Conservation (phyloP, 768 basidiomycete species). For the Flagelloscypha sp. region DNA sequence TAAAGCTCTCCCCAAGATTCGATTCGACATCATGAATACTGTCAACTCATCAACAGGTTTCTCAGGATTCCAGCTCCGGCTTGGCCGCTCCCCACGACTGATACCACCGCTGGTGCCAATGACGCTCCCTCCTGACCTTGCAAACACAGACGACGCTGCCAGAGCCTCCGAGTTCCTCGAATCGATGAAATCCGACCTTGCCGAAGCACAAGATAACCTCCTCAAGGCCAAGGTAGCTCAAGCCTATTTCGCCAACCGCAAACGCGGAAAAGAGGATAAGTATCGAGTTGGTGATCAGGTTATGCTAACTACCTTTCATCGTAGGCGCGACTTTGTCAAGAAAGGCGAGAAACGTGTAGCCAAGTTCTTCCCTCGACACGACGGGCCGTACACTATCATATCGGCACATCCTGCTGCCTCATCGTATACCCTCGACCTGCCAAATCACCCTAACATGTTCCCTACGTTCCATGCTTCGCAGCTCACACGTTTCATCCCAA, state of each 20-base stretch:
- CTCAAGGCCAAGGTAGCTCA: slow-evolving; percentile 20
- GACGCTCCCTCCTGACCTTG: not conserved
- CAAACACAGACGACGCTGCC: slow-evolving; percentile 6
- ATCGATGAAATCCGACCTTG: slow-evolving; percentile 11
- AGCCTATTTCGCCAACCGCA: slow-evolving; percentile 18
- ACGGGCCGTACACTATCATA: slow-evolving; percentile 21
- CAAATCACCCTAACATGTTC: slow-evolving; percentile 18
- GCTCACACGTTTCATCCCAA: slow-evolving; percentile 20
- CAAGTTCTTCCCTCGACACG: slow-evolving; percentile 32
- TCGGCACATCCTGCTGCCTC: slow-evolving; percentile 11
- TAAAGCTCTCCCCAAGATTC: slow-evolving; percentile 13
- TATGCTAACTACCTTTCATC: slow-evolving; percentile 25
- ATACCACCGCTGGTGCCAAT: slow-evolving; percentile 16
- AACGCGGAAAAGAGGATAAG: slow-evolving; percentile 11
- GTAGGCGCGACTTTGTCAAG: slow-evolving; percentile 17
- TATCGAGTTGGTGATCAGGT: slow-evolving; percentile 26
- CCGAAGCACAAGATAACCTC: slow-evolving; percentile 26
- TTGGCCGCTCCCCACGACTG: slow-evolving; percentile 15
- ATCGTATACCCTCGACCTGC: slow-evolving; percentile 15
- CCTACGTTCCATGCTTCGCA: slow-evolving; percentile 28
- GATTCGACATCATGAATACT: slow-evolving; percentile 26
- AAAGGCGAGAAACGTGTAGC: slow-evolving; percentile 20
- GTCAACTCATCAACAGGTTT: slow-evolving; percentile 22
- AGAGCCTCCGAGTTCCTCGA: slow-evolving; percentile 4
- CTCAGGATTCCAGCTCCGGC: slow-evolving; percentile 21